Evolutionary conservation across 1,284 basidiomycete genomes (phyloP).

Genomic region (Apiotrichum gamsii): DNA sequence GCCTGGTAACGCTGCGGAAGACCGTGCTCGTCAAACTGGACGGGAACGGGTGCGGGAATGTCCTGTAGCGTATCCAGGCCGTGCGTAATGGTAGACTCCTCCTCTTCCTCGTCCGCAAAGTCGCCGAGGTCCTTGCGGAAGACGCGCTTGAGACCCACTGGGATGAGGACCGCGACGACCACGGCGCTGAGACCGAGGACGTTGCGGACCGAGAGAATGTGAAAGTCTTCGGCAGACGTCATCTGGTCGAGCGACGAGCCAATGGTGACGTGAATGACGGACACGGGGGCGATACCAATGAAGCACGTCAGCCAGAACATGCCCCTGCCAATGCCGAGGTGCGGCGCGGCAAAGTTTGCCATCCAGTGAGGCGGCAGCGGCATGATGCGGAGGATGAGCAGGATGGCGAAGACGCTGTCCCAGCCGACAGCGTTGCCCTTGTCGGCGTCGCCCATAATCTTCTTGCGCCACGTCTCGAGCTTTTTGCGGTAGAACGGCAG

Average conservation of each 20-base stretch:
- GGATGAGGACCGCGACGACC: slow-evolving; percentile 82
- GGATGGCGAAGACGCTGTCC: slow-evolving; percentile 56
- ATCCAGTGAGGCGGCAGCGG: slow-evolving; percentile 92
- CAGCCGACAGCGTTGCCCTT: slow-evolving; percentile 40
- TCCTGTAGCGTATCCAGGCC: slow-evolving; percentile 19
- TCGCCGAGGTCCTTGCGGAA: slow-evolving; percentile 45
- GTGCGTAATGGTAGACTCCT: slow-evolving; percentile 6
- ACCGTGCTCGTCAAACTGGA: slow-evolving; percentile 21
- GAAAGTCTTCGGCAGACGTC: slow-evolving; percentile 86
- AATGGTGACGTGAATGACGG: slow-evolving; percentile 91
- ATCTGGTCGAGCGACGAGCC: slow-evolving; percentile 90
- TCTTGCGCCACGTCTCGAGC: slow-evolving; percentile 44
- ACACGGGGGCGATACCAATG: slow-evolving; percentile 83
- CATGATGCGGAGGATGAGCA: slow-evolving; percentile 82
- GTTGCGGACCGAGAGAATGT: slow-evolving; percentile 82
- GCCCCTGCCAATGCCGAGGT: slow-evolving; percentile 76
- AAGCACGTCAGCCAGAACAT: slow-evolving; percentile 89
- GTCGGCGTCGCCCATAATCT: slow-evolving; percentile 47
- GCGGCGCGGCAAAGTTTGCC: slow-evolving; percentile 87
- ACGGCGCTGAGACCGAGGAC: slow-evolving; percentile 74
- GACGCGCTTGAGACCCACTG: slow-evolving; percentile 65
- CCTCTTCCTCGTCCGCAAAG: slow-evolving; percentile 32
- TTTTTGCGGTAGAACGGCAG: slow-evolving; percentile 64
- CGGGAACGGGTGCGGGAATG: slow-evolving; percentile 5
- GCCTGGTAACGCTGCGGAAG: slow-evolving; percentile 32